Evolutionary conservation across 805 yeast species (phyloP).

Genomic region (Ogataea corticis): DNA sequence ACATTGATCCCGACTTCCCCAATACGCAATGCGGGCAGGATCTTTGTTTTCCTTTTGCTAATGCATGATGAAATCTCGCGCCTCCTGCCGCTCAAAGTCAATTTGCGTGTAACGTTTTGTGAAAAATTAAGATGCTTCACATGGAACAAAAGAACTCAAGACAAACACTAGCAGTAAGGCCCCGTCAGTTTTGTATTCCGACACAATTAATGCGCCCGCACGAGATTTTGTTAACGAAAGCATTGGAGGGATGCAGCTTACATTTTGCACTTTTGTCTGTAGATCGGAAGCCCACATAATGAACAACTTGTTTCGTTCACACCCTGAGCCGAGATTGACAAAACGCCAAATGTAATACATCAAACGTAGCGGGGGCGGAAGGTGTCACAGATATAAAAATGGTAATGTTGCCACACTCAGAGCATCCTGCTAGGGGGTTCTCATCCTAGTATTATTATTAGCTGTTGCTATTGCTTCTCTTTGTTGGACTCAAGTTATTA

Average conservation of each 20-base stretch:
- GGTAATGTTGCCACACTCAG: neutral
- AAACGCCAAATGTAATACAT: neutral
- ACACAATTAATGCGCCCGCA: no score
- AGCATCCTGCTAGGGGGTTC: neutral
- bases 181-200: no score
- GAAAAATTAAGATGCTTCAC: no score
- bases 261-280: neutral
- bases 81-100: no score
- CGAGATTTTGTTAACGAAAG: neutral
- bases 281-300: slow-evolving; percentile 1
- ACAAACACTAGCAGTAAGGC: no score
- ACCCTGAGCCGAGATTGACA: neutral
- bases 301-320: neutral
- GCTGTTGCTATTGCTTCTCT: slow-evolving; percentile 2
- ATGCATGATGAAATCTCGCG: no score
- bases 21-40: no score
- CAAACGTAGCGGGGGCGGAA: neutral
- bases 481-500: neutral
- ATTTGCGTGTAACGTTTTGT: no score
- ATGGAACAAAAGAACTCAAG: no score
- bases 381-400: neutral
- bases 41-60: no score
- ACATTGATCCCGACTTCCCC: no score
- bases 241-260: neutral
- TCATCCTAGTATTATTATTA: neutral